A percentile compares a stretch with the other conserved stretches of the same genome.
These are phyloP conservation scores for Leccinum subfulvum DNA, from an alignment of 1,284 basidiomycete genomes.

Conservation along the genomic window DNA sequence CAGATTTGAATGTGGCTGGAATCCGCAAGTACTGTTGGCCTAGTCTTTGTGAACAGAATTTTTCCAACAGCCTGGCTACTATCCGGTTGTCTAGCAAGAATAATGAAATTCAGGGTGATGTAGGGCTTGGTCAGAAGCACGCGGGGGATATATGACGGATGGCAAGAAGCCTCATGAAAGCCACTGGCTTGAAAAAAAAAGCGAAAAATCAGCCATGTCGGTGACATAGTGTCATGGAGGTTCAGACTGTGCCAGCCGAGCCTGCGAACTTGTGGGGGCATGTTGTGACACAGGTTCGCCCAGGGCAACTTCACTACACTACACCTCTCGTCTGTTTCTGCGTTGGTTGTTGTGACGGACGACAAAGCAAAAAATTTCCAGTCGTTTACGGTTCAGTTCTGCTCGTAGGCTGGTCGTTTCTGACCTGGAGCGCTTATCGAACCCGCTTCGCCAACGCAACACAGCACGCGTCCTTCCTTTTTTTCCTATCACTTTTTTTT, in stretches of 20 bases:
- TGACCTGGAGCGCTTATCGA: constrained; percentile 37
- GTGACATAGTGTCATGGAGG: constrained; percentile 12
- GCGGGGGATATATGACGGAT: too few relatives aligned
- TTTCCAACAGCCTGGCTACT: too few relatives aligned
- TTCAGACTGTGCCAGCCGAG: constrained; percentile 16
- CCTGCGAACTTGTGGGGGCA: constrained; percentile 30
- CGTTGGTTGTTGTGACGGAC: constrained; percentile 38
- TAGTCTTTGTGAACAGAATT: too few relatives aligned
- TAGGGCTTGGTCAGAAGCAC: too few relatives aligned
- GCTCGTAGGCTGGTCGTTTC: constrained; percentile 33
- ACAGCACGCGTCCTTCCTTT: constrained; percentile 48
- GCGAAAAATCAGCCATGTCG: neutral
- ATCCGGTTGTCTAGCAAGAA: too few relatives aligned
- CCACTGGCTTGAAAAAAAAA: too few relatives aligned
- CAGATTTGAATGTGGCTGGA: neutral
- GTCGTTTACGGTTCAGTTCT: constrained; percentile 30
- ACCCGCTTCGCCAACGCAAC: constrained; percentile 34
- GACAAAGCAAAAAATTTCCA: constrained; percentile 29
- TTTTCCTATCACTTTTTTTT: constrained; percentile 22
- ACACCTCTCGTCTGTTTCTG: constrained; percentile 24
- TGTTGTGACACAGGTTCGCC: constrained; percentile 12
- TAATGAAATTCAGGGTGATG: too few relatives aligned
- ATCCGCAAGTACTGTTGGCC: too few relatives aligned
- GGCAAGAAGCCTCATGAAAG: too few relatives aligned
- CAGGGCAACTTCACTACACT: constrained; percentile 2